Conservation (phyloP, 1,284 basidiomycete genomes). For the Fomes fomentarius region DNA sequence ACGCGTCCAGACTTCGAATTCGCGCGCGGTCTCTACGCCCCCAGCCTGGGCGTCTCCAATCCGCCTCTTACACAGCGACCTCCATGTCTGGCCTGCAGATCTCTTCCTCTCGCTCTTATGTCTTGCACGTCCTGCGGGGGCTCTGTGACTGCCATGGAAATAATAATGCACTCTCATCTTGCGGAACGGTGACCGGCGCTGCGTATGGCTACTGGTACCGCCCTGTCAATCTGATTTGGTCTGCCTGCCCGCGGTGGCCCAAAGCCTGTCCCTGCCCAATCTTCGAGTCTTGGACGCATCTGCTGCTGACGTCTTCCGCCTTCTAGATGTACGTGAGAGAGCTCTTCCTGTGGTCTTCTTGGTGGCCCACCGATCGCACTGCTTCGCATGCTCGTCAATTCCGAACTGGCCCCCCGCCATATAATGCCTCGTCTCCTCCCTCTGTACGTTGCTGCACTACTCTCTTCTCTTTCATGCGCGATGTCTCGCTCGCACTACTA, state of each 20-base stretch:
- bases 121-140: background rate
- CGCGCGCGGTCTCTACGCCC: no score
- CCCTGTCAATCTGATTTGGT: constrained; percentile 15
- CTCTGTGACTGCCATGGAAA: constrained; percentile 14
- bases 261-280: constrained; percentile 12
- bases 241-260: constrained; percentile 10
- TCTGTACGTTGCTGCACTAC: constrained; percentile 14
- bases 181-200: constrained; percentile 6
- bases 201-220: constrained; percentile 14
- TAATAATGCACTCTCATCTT: background rate
- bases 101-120: background rate
- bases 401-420: background rate
- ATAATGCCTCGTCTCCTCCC: background rate
- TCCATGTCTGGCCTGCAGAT: no score
- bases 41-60: constrained; percentile 1
- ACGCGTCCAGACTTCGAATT: constrained; percentile 6
- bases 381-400: constrained; percentile 9
- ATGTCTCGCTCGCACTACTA: constrained; percentile 20
- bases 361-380: constrained; percentile 8
- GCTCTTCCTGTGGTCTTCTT: constrained; percentile 12
- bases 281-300: constrained; percentile 7
- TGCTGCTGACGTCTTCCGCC: constrained; percentile 10
- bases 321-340: constrained; percentile 2
- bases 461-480: constrained; percentile 2
- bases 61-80: no score